Base-by-base conservation (phyloP, 768 basidiomycete genomes). In the Harrya chromipes region DNA sequence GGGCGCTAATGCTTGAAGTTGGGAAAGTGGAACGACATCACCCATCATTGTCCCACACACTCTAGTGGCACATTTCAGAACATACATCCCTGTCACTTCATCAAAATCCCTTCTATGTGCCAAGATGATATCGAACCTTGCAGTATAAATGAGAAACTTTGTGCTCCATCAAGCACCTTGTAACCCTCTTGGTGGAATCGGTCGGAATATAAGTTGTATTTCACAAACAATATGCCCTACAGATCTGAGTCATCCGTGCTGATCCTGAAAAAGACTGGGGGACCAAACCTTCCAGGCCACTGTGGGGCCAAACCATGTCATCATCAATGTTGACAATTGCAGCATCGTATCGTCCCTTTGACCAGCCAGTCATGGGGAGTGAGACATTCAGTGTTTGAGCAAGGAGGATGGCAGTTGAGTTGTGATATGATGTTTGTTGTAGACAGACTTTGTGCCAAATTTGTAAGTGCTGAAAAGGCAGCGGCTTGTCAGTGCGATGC, bases 361-460 rank as follows among this genome's bases (percentile, higher is more conserved):
- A 55, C 61, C 59, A 62, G 29, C 56, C 47, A 6, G 16, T 13
- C 8, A 40, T 41, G 5, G 50, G 57, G 11, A 66, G 68, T 4
- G 13, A 42, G 3, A 52, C 62, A 35, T 64, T 58, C 11, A 70
- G 33, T 1, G 56, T 65, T 37, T 21, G 19, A 21, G 31, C 11
- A 20, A 31, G 43, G 14, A 31, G 31, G 12, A 43, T 12, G 21
- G 21, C 13, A 4, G 20, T 14, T 6, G 9, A 23, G 13, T 52
- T 35, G n/a, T 64, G 53, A 23, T 55, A 61, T 0, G 55, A 40
- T 24, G 38, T 63, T 11, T 52, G 40, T 47, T 71, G 67, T 24
- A 70, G 37, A 0, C 49, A 33, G 12, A 63, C 17, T 19, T 49
- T 53, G 16, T 53, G 56, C 69, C 70, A 70, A n/a, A 68, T 50